Percentiles rank a stretch among this genome's conserved stretches.
Evolutionary conservation across 768 basidiomycete species (phyloP).

Genomic region (Mycena indigotica): DNA sequence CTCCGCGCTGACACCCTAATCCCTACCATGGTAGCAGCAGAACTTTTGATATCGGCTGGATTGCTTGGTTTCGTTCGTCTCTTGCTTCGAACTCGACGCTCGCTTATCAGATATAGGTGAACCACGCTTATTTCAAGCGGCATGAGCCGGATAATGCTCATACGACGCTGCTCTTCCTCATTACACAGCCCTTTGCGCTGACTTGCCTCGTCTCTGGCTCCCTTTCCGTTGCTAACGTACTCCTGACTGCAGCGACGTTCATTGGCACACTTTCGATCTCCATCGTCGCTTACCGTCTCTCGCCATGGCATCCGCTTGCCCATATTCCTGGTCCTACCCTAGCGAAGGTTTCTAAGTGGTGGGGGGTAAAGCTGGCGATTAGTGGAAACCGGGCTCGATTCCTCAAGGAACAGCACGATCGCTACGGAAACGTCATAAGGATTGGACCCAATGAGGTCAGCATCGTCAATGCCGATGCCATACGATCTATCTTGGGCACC

Average conservation of each 20-base stretch:
- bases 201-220: not conserved
- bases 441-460: conserved; percentile 38
- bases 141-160: conserved; percentile 15
- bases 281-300: conserved; percentile 47
- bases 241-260: conserved; percentile 22
- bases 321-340: conserved; percentile 51
- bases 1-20: no score
- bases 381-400: conserved; percentile 48
- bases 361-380: conserved; percentile 35
- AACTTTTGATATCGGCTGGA: not conserved
- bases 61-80: not conserved
- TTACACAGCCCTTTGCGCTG: not conserved
- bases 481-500: not conserved
- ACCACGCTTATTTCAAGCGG: conserved; percentile 10
- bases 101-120: conserved; percentile 3
- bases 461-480: not conserved
- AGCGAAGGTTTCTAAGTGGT: conserved; percentile 43
- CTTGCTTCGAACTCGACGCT: not conserved
- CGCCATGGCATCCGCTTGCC: conserved; percentile 56
- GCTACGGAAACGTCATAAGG: conserved; percentile 60
- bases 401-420: conserved; percentile 48
- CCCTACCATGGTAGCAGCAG: not conserved
- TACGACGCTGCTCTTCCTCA: not conserved
- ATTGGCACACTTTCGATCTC: conserved; percentile 32
- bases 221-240: not conserved